A percentile compares a stretch with the other conserved stretches of the same genome.
Conservation (phyloP, 2,329 filamentous ascomycete genomes). For the Trichothecium sympodiale region DNA sequence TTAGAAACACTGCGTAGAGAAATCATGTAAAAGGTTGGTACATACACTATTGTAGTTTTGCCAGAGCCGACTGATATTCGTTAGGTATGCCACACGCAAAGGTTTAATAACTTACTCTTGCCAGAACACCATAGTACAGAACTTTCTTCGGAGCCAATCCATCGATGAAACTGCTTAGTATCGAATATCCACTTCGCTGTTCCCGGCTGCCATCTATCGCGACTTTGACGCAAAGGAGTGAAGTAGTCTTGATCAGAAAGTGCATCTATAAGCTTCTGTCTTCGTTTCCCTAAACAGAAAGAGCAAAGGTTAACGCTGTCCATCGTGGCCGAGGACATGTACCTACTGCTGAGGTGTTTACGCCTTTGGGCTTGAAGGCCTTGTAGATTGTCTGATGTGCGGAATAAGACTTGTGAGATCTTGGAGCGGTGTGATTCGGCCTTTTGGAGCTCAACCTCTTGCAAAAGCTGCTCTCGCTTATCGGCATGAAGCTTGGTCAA, state of each 20-base stretch:
- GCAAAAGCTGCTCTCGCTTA: too few species aligned
- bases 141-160: slow-evolving; percentile 6
- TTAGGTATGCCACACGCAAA: not conserved
- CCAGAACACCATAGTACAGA: slow-evolving; percentile 17
- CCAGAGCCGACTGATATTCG: slow-evolving; percentile 14
- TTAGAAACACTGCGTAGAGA: too few species aligned
- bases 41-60: slow-evolving; percentile 13
- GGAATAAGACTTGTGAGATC: too few species aligned
- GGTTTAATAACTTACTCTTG: slow-evolving; percentile 13
- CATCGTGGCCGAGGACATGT: too few species aligned
- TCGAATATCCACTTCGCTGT: slow-evolving; percentile 17
- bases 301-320: too few species aligned
- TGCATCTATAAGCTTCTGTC: slow-evolving; percentile 14
- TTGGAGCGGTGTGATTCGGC: too few species aligned
- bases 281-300: too few species aligned
- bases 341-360: too few species aligned
- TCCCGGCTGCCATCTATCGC: slow-evolving; percentile 13
- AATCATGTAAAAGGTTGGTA: slow-evolving; percentile 3
- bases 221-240: slow-evolving; percentile 13
- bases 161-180: slow-evolving; percentile 13
- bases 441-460: too few species aligned
- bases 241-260: slow-evolving; percentile 16
- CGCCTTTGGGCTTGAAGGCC: too few species aligned
- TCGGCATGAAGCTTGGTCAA: too few species aligned
- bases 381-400: too few species aligned